Percentiles rank a stretch among this genome's conserved stretches.
Evolutionary conservation across 192 early-diverging fungal species (phyloP).

Genomic region (Umbelopsis sp.): DNA sequence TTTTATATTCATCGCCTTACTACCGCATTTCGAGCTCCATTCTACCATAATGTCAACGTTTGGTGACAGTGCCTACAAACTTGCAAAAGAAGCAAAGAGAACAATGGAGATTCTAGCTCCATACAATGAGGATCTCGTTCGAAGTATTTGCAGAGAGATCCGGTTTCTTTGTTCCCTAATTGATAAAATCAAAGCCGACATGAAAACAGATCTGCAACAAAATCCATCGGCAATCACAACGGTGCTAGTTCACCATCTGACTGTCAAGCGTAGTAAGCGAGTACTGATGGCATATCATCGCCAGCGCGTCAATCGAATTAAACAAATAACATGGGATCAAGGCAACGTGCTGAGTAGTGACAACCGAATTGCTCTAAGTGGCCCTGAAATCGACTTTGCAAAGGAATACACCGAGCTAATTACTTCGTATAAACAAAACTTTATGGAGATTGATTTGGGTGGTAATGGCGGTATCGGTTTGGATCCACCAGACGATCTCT

Average conservation of each 20-base stretch:
- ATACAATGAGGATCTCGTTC: constrained; percentile 83
- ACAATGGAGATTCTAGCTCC: constrained; percentile 67
- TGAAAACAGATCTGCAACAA: constrained; percentile 23
- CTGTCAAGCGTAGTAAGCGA: constrained; percentile 80
- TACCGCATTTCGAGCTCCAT: neutral
- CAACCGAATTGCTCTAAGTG: constrained; percentile 30
- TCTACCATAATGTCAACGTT: constrained; percentile 50
- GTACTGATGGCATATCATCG: constrained; percentile 88
- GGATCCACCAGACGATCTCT: constrained; percentile 87
- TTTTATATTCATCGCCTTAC: neutral
- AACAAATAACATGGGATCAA: constrained; percentile 66
- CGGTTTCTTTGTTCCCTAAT: constrained; percentile 58
- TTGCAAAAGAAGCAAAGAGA: constrained; percentile 82
- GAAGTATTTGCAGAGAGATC: constrained; percentile 80
- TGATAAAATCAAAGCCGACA: constrained; percentile 20
- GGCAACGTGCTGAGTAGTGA: constrained; percentile 12
- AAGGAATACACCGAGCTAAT: constrained; percentile 66
- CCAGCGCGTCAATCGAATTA: constrained; percentile 66
- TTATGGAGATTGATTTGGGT: constrained; percentile 73
- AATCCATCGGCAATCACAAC: constrained; percentile 29
- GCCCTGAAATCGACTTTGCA: constrained; percentile 65
- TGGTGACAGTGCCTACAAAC: constrained; percentile 77
- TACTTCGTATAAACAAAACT: constrained; percentile 63
- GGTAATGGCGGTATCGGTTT: constrained; percentile 67
- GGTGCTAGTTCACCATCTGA: constrained; percentile 57